Evolutionary conservation across 2,329 filamentous ascomycete species (phyloP).

Genomic region (Colletotrichum shisoi): DNA sequence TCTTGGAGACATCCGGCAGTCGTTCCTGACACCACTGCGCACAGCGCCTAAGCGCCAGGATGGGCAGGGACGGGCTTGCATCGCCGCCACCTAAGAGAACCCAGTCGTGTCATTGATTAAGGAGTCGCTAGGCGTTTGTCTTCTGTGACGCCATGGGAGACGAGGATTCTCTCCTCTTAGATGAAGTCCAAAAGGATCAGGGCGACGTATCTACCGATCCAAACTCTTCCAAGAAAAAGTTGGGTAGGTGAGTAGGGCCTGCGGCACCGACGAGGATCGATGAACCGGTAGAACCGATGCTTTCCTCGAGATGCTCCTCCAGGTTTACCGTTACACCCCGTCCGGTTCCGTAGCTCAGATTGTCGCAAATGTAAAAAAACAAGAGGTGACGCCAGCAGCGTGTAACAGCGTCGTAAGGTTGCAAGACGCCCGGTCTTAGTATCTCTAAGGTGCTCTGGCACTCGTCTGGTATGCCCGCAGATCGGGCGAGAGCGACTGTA

Average conservation of each 20-base stretch:
- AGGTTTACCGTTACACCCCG: too few species aligned
- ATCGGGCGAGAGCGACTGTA: slow-evolving; percentile 4
- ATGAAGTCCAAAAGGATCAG: slow-evolving; percentile 2
- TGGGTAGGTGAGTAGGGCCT: too few species aligned
- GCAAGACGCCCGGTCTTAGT: too few species aligned
- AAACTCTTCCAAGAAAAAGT: too few species aligned
- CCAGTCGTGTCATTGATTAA: not conserved
- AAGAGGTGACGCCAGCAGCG: too few species aligned
- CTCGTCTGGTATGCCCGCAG: slow-evolving; percentile 13
- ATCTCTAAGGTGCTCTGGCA: too few species aligned
- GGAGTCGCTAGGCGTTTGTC: not conserved
- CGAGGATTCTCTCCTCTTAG: not conserved
- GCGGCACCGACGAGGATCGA: too few species aligned
- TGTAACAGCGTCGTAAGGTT: too few species aligned
- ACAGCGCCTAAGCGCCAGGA: not conserved
- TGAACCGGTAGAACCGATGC: too few species aligned
- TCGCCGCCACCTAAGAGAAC: not conserved
- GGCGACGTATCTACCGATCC: not conserved
- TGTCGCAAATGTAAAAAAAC: too few species aligned
- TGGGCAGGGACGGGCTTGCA: not conserved
- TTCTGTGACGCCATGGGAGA: not conserved
- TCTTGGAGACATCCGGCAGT: not conserved
- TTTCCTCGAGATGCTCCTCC: too few species aligned
- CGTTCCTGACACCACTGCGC: slow-evolving; percentile 9
- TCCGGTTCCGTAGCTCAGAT: too few species aligned